Percentiles rank a stretch among this genome's conserved stretches.
Evolutionary conservation across 1,284 basidiomycete species (phyloP).

Genomic region (Psilocybe mexicana): DNA sequence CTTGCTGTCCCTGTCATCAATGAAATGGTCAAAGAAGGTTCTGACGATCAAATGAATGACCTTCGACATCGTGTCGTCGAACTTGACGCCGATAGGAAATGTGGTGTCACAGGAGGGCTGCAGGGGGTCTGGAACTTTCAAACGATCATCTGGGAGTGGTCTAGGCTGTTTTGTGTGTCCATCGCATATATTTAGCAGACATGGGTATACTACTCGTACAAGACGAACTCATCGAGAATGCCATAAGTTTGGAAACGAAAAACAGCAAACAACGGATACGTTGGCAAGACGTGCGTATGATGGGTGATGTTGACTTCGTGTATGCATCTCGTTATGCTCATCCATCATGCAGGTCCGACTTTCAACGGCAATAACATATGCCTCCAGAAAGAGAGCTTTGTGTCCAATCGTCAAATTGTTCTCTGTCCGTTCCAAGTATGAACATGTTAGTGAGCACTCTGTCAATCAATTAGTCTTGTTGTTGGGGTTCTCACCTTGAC

Average conservation of each 20-base stretch:
- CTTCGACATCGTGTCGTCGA: neutral
- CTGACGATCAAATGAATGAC: no score
- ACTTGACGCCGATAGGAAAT: neutral
- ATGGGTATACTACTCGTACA: neutral
- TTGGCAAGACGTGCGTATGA: no score
- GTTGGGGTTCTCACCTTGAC: slow-evolving; percentile 11
- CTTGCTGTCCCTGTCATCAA: no score
- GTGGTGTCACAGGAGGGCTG: neutral
- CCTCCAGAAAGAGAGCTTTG: no score
- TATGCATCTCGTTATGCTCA: no score
- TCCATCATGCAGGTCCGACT: no score
- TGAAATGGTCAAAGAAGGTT: no score
- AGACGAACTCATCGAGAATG: no score
- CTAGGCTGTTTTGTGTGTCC: neutral
- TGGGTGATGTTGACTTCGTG: no score
- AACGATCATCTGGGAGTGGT: neutral
- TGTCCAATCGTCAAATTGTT: neutral
- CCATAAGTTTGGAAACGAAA: no score
- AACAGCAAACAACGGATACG: no score
- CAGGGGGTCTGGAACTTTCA: neutral
- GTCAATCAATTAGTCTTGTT: neutral
- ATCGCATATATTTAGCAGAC: neutral
- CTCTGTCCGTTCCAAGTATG: neutral
- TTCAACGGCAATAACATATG: no score
- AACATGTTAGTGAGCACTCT: neutral